Evolutionary conservation across 805 yeast genomes (phyloP), one percentile per base, ranked within the genome.

Genomic region (Wickerhamomyces alni): DNA sequence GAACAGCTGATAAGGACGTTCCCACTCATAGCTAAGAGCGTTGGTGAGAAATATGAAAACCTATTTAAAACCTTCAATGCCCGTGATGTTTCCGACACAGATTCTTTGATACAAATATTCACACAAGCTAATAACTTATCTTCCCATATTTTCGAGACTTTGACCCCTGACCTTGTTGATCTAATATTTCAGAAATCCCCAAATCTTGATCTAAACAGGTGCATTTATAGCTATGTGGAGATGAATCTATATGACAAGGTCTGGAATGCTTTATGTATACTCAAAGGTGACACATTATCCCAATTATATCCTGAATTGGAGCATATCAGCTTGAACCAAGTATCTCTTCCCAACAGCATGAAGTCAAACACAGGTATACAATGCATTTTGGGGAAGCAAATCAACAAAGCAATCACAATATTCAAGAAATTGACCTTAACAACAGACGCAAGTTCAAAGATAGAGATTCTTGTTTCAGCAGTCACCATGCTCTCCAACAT

Each of bases 141-240:
- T 2, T 57, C 59, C 0, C 49, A 48, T n/a, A 53, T 59, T 4
- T 57, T 60, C 25, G 56, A 55, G 31, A 38, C 54, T 5, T 36
- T 60, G 11, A 44, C 38, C 16, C 46, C 43, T n/a, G 55, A 51
- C 7, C 37, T 52, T 3, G 44, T 58, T 5, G 47, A 64, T 4
- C 38, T 49, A 4, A 47, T 62, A 9, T 41, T 50, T 8, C 44
- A 51, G 15, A 30, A 26, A 11, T 58, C 66, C 31, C 72, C 74
- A 0, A 58, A 53, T 1, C 43, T 70, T 15, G 76, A 80, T 41
- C 59, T 77, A 46, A 74, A 67, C 47, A 67, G 66, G 41, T 65
- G 77, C 33, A 66, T 87, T 2, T 82, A 79, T 50, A 77, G 77
- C 39, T 86, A 86, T 49, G 80, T 86, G 13, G 96, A 89, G 50